phyloP scores from a whole-genome alignment of 2,329 filamentous ascomycete species.

The Diaporthe sp. region DNA sequence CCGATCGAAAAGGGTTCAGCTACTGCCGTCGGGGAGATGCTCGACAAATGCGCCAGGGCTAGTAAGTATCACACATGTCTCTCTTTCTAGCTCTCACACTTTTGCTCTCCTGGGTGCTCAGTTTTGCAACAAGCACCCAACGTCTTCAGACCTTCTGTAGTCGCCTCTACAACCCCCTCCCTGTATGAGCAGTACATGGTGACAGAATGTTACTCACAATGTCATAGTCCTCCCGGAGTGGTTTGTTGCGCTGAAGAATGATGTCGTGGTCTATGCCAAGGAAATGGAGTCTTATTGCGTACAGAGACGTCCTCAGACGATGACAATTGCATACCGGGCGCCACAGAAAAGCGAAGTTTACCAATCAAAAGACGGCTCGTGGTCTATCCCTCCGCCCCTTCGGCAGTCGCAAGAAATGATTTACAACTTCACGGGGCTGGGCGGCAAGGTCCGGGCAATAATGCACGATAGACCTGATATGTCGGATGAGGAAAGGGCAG shows the following conservation, averaged over 20 bases:
- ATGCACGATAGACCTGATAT: slow-evolving; percentile 49
- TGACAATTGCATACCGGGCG: slow-evolving; percentile 62
- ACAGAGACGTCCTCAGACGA: neutral
- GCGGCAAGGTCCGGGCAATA: slow-evolving; percentile 67
- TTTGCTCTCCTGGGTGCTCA: neutral
- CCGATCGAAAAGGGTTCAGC: slow-evolving; percentile 18
- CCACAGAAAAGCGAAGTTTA: slow-evolving; percentile 63
- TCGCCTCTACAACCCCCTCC: neutral
- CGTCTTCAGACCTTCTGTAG: neutral
- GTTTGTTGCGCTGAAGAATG: slow-evolving; percentile 59
- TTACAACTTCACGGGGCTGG: slow-evolving; percentile 82
- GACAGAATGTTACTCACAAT: neutral
- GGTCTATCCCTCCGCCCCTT: slow-evolving; percentile 78
- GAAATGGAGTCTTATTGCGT: slow-evolving; percentile 70
- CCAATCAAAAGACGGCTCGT: slow-evolving; percentile 57
- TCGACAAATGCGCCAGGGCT: slow-evolving; percentile 87
- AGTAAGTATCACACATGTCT: slow-evolving; percentile 43
- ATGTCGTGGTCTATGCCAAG: slow-evolving; percentile 83
- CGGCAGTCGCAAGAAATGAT: slow-evolving; percentile 67
- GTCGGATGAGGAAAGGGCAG: slow-evolving; percentile 70
- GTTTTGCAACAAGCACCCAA: neutral
- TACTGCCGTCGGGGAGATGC: slow-evolving; percentile 87
- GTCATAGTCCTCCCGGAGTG: slow-evolving; percentile 72
- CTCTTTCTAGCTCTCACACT: neutral
- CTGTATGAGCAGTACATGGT: neutral